Evolutionary conservation across 768 basidiomycete genomes (phyloP), one percentile per base, ranked within the genome.

Genomic region (Suillus brevipes): DNA sequence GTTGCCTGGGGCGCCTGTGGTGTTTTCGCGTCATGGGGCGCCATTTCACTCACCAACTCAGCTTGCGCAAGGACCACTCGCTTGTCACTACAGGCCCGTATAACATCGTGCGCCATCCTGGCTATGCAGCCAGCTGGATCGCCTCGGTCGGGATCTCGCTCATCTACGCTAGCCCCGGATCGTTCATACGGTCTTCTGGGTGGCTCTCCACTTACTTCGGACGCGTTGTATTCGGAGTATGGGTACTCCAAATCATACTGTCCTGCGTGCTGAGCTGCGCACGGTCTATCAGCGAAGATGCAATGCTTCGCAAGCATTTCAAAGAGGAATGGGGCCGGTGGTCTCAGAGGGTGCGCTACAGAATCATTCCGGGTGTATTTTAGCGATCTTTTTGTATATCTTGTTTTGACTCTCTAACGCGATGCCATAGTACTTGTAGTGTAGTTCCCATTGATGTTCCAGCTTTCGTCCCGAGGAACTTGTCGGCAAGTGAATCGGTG

Each of bases 21-120:
- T 80, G 78, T 64, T 79, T 73, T 69, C 71, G 68, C 45, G 58
- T 70, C 10, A 67, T 80, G 38, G 79, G 79, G 2, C 65, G 65
- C 3, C 70, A 77, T 42, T 80, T 80, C 65, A 80, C 79, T 0
- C 77, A 76, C 62, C 69, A 79, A 4, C 76, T 79, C 2, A 69
- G 72, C 23, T 64, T 80, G 20, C 70, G 70, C 2, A 70, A 69
- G 25, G 63, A 72, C 3, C 79, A 80, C 58, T 23, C 56, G 13
- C 73, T 80, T 6, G 60, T 80, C 31, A 78, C 73, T 2, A 63
- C 69, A 2, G 80, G 80, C 0, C 79, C 79, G 3, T 80, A 80
- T 64, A 66, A 69, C 10, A 64, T 74, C 61, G 75, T 79, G 0
- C 78, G 79, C 12, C 79, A 80, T 57, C 79, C 79, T 0, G 67